phyloP scores from a whole-genome alignment of 441 rosid genomes.

The Hypseocharis bilobata region DNA sequence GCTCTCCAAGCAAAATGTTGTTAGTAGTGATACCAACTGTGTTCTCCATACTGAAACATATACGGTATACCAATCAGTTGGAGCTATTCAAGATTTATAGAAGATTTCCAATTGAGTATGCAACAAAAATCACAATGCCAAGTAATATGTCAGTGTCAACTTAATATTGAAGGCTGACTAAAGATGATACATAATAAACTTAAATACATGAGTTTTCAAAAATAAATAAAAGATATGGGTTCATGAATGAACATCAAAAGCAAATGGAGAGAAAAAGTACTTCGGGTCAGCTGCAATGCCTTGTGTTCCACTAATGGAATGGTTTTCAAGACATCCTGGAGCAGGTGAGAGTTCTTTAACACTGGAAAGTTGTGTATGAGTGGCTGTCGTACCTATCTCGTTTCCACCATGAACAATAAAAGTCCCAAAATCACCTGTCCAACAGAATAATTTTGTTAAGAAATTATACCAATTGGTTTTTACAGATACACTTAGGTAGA shows the following conservation, averaged over 20 bases:
- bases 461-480: neutral
- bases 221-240: neutral
- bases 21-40: constrained; percentile 31
- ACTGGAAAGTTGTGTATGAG: constrained; percentile 27
- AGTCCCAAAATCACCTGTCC: constrained; percentile 77
- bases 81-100: neutral
- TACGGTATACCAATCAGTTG: constrained; percentile 1
- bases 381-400: constrained; percentile 31
- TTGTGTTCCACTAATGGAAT: constrained; percentile 32
- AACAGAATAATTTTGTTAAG: constrained; percentile 6
- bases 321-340: constrained; percentile 26
- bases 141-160: neutral
- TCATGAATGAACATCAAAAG: constrained; percentile 8
- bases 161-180: neutral
- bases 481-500: constrained; percentile 1
- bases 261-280: constrained; percentile 28
- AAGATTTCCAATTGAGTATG: neutral
- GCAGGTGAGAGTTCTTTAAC: constrained; percentile 31
- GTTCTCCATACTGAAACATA: constrained; percentile 37
- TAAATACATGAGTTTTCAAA: neutral
- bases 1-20: constrained; percentile 30
- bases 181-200: neutral
- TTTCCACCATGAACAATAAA: constrained; percentile 61
- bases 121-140: constrained; percentile 6
- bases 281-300: constrained; percentile 32